A percentile compares a stretch with the other conserved stretches of the same genome.
phyloP scores from a whole-genome alignment of 768 basidiomycete species.

The Psilocybe azurescens region DNA sequence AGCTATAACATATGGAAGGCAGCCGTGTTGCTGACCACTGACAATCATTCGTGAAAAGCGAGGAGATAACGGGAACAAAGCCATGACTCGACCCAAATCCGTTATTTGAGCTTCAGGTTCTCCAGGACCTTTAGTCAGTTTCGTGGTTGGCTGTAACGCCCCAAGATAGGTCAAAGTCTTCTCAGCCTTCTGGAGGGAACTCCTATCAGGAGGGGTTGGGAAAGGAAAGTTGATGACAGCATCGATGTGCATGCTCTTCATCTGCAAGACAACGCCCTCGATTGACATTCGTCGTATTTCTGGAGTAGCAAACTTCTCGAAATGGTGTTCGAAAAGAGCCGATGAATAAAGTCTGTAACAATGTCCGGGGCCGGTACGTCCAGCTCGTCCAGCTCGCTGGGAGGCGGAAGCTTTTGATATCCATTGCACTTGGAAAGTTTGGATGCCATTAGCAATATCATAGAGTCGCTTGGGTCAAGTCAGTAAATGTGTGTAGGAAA shows the following conservation, averaged over 20 bases:
- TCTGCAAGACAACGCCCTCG: slow-evolving; percentile 95
- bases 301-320: slow-evolving; percentile 84
- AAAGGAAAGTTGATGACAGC: slow-evolving; percentile 97
- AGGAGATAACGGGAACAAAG: slow-evolving; percentile 92
- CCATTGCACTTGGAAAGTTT: slow-evolving; percentile 93
- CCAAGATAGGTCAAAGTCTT: slow-evolving; percentile 80
- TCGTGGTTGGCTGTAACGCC: slow-evolving; percentile 60
- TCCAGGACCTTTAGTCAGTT: slow-evolving; percentile 24
- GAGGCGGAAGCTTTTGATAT: slow-evolving; percentile 94
- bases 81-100: slow-evolving; percentile 90
- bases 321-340: slow-evolving; percentile 92
- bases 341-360: slow-evolving; percentile 98
- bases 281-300: slow-evolving; percentile 97
- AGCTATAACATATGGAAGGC: slow-evolving; percentile 87
- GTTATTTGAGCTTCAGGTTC: slow-evolving; percentile 69
- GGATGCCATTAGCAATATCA: slow-evolving; percentile 81
- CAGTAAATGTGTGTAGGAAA: neutral
- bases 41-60: slow-evolving; percentile 97
- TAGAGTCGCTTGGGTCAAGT: slow-evolving; percentile 68
- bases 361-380: slow-evolving; percentile 97
- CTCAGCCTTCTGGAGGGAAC: slow-evolving; percentile 81
- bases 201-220: slow-evolving; percentile 91
- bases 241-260: slow-evolving; percentile 99
- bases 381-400: slow-evolving; percentile 95
- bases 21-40: slow-evolving; percentile 83